Evolutionary conservation across 2,329 filamentous ascomycete species (phyloP), one percentile per base, ranked within the genome.

Genomic region (Curvularia spicifera): DNA sequence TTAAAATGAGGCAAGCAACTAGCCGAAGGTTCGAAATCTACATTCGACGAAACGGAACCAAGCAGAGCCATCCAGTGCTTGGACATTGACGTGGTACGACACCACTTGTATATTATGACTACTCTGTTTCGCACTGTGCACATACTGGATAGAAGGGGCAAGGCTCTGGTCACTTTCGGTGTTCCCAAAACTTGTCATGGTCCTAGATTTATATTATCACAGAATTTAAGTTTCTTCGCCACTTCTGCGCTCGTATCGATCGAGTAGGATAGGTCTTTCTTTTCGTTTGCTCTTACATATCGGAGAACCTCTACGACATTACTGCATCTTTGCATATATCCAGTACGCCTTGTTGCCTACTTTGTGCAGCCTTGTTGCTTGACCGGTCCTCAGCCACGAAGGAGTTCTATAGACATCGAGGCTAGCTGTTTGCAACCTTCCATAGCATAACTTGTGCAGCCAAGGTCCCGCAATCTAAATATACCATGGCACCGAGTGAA

Each of bases 161-260:
- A 33, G 10, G 33, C 24, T 26, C 10, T n/a, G 9, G 51, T 53
- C 56, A 62, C 54, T 42, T 54, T 39, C 53, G 60, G 48, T 57
- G 60, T 50, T 46, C 37, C 35, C 24, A 53, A 8, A 39, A 53
- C 9, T 58, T 43, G 40, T 46, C n/a, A 54, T 13, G 4, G 13
- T n/a, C 13, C 39, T 57, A 53, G 44, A 56, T 9, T 1, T 61
- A 47, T 65, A 57, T n/a, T 18, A 57, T 18, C 13, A 50, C 35
- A 3, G 39, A 40, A 15, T 18, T 10, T 9, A 20, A 2, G 9
- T 50, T 50, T 24, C 15, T 20, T 40, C 47, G 33, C 33, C 46
- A 3, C 8, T 28, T 29, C 22, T 13, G 12, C 46, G 8, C 22
- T 35, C 13, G n/a, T 15, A 15, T 37, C 26, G 20, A 24, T n/a